These are phyloP conservation scores for Vitis rotundifolia DNA, from an alignment of 164 flowering plant genomes.

Conservation along the genomic window DNA sequence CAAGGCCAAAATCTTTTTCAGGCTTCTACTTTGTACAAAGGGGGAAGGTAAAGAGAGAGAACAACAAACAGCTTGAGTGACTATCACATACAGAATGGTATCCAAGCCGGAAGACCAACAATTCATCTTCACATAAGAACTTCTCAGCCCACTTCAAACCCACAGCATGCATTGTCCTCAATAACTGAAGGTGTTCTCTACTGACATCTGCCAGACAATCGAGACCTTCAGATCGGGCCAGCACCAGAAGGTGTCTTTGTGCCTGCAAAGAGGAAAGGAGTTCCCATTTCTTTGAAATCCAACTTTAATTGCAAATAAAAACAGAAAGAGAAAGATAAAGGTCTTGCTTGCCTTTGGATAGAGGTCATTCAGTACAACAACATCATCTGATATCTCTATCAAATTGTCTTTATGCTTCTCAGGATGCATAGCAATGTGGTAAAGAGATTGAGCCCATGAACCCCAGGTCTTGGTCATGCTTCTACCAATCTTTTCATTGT, in stretches of 20 bases:
- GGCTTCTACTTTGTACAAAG: not conserved
- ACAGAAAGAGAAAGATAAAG: not conserved
- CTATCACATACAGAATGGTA: constrained; percentile 74
- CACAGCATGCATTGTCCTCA: constrained; percentile 65
- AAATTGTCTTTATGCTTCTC: constrained; percentile 56
- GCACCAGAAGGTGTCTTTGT: constrained; percentile 62
- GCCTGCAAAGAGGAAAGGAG: constrained; percentile 49
- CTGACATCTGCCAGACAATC: constrained; percentile 69
- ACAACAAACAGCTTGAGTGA: not conserved
- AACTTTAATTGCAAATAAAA: not conserved
- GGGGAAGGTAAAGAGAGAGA: not conserved
- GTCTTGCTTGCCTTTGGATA: constrained; percentile 69
- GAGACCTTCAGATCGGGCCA: constrained; percentile 72
- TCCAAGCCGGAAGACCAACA: constrained; percentile 81
- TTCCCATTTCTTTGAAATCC: not conserved
- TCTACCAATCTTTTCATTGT: constrained; percentile 20
- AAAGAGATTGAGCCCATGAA: constrained; percentile 80
- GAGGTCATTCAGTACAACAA: constrained; percentile 74
- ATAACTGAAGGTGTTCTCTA: constrained; percentile 56
- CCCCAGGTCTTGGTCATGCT: constrained; percentile 55
- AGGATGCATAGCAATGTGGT: constrained; percentile 74
- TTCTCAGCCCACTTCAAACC: constrained; percentile 75
- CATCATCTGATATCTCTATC: constrained; percentile 59
- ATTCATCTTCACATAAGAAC: constrained; percentile 57
- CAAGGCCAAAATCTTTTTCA: not conserved